Evolutionary conservation across 169 alveolate species (phyloP).

Genomic region (Plasmodium adleri): DNA sequence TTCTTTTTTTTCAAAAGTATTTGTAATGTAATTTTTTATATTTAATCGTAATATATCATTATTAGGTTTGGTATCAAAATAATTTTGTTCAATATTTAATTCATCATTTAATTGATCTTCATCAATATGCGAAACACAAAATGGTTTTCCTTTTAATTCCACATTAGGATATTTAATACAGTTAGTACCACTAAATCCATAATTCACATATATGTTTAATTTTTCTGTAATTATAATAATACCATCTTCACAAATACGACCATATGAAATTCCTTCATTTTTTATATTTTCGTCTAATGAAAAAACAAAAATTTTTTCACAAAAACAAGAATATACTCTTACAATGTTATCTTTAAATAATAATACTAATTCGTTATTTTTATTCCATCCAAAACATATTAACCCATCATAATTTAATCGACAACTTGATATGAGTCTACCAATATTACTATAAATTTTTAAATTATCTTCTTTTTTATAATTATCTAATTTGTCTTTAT

Average conservation of each 20-base stretch:
- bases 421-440: slow-evolving; percentile 67
- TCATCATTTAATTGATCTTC: slow-evolving; percentile 46
- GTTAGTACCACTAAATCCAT: slow-evolving; percentile 56
- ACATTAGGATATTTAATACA: slow-evolving; percentile 57
- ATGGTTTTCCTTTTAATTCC: slow-evolving; percentile 52
- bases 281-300: slow-evolving; percentile 78
- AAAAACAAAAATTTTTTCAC: slow-evolving; percentile 79
- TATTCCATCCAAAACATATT: slow-evolving; percentile 74
- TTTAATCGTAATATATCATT: slow-evolving; percentile 31
- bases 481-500: slow-evolving; percentile 62
- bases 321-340: slow-evolving; percentile 81
- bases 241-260: slow-evolving; percentile 47
- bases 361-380: slow-evolving; percentile 77
- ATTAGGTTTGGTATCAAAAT: slow-evolving; percentile 49
- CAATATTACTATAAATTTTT: slow-evolving; percentile 63
- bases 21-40: slow-evolving; percentile 61
- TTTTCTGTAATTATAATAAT: slow-evolving; percentile 62
- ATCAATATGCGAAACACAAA: slow-evolving; percentile 36
- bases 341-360: slow-evolving; percentile 83
- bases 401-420: slow-evolving; percentile 48
- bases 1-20: slow-evolving; percentile 65
- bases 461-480: slow-evolving; percentile 69
- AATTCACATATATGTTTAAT: slow-evolving; percentile 61
- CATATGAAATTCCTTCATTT: slow-evolving; percentile 58
- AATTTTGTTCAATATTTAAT: slow-evolving; percentile 49